phyloP scores from a whole-genome alignment of 768 basidiomycete species.

The Lactarius pseudohatsudake region DNA sequence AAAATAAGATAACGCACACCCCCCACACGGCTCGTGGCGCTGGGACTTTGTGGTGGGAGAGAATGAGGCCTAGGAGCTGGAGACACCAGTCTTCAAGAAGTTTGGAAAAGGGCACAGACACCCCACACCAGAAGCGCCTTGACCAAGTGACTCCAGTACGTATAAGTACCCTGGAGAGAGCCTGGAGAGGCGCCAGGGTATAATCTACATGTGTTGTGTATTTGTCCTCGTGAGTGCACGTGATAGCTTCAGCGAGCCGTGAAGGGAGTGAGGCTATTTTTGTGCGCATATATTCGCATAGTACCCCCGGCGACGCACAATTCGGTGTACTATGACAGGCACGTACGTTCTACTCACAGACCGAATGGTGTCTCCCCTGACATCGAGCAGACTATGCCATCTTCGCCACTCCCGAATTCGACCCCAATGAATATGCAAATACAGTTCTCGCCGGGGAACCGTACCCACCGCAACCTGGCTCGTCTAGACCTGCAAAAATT shows the following conservation, averaged over 20 bases:
- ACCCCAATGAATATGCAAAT: constrained; percentile 89
- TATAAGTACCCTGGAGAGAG: background rate
- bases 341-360: constrained; percentile 20
- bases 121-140: background rate
- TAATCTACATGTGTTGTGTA: background rate
- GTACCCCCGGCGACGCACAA: background rate
- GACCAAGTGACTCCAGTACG: background rate
- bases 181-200: background rate
- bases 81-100: background rate
- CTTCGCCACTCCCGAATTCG: constrained; percentile 74
- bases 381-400: constrained; percentile 60
- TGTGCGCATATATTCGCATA: background rate
- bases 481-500: constrained; percentile 35
- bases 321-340: constrained; percentile 25
- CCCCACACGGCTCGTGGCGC: background rate
- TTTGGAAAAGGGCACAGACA: background rate
- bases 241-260: background rate
- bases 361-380: constrained; percentile 14
- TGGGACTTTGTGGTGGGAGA: background rate
- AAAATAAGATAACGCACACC: background rate
- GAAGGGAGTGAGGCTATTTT: background rate
- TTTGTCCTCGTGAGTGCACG: background rate
- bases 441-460: constrained; percentile 81
- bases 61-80: background rate
- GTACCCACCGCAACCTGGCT: constrained; percentile 51